Evolutionary conservation across 108 stramenopile genomes (phyloP), one percentile per base, ranked within the genome.

Genomic region (Cyclotella kingstonii): DNA sequence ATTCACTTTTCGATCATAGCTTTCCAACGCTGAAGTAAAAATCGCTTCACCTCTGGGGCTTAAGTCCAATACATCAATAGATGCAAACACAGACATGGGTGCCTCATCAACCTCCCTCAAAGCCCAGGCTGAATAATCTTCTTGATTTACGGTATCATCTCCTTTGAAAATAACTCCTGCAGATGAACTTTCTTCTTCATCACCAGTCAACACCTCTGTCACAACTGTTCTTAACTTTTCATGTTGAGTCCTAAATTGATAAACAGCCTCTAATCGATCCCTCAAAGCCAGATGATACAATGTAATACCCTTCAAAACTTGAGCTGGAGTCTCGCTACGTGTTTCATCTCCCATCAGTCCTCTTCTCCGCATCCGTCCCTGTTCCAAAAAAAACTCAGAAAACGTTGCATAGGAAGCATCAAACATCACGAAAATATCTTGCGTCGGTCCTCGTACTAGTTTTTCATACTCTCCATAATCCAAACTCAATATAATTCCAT

Each of bases 1-100:
- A 72, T 94, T 89, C 59, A 90, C 87, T 52, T 81, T 83, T 0
- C 84, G 56, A 60, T 94, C 89, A 59, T 94, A 94, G 42, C 80
- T 80, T 51, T 90, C 89, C 45, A 90, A 62, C 1, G 89, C 86
- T 15, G 72, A 34, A 46, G 78, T 73, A 46, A 90, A 82, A 0
- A 80, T 76, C 50, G 81, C 81, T 36, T 60, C 69, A 4, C 89
- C 89, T n/a, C 81, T 75, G 6, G 63, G 53, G 38, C 77, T 73
- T 40, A 94, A 63, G 68, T 94, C 93, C 60, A 90, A 64, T 0
- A 91, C 66, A 66, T 89, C 81, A 12, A 90, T 45, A 0, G 68
- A 57, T 7, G 76, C 82, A 59, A 94, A 86, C 15, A 87, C 44
- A 5, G 80, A 65, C 42, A 80, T 70, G 38, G 92, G 88, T 14